A percentile compares a stretch with the other conserved stretches of the same genome.
Conservation (phyloP, 805 yeast genomes). For the Ogataea saltuana region DNA sequence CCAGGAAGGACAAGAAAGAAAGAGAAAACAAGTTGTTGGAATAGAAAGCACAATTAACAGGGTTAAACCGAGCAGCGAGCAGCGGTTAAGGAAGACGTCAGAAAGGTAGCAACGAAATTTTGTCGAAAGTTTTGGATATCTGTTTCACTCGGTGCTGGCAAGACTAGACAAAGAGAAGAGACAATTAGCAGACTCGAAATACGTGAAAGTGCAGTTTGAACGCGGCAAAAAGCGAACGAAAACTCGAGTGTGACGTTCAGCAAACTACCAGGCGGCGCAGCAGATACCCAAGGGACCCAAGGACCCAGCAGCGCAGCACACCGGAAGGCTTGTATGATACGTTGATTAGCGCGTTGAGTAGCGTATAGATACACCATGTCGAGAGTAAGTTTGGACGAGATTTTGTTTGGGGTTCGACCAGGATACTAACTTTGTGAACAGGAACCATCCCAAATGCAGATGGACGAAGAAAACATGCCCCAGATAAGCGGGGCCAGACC, state of each 20-base stretch:
- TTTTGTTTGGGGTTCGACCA: too few relatives aligned
- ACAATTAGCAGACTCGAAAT: too few relatives aligned
- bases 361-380: conserved; percentile 10
- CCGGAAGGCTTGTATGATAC: conserved; percentile 3
- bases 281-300: conserved; percentile 4
- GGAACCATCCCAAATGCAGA: conserved; percentile 32
- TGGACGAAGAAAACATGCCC: conserved; percentile 34
- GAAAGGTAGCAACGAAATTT: neutral
- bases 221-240: neutral
- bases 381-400: conserved; percentile 14
- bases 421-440: conserved; percentile 1
- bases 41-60: neutral
- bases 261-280: neutral
- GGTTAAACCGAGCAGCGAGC: neutral
- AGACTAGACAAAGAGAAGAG: neutral
- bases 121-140: neutral
- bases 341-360: conserved; percentile 9
- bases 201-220: neutral
- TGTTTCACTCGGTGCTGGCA: neutral
- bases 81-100: neutral
- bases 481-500: conserved; percentile 20
- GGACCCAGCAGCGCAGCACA: neutral
- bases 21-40: neutral
- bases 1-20: neutral
- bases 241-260: neutral